Evolutionary conservation across 257 asterid species (phyloP), one percentile per base, ranked within the genome.

Genomic region (Solanum appendiculatum): DNA sequence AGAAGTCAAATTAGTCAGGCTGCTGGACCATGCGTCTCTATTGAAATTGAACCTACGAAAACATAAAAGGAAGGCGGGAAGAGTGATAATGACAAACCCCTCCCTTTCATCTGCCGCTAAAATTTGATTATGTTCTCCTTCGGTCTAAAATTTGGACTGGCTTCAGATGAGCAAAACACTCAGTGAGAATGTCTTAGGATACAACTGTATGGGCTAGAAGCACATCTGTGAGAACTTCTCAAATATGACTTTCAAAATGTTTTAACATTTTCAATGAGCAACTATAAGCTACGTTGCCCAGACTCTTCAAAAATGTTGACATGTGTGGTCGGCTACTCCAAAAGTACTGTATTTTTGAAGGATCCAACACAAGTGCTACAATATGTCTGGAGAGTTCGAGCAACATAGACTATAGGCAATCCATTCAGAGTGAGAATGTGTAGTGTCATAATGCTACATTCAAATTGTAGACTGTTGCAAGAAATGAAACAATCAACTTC

Each of bases 31-130:
- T 20, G 56, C 2, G 1, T 25, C 10, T 12, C 21, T 27, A 66
- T 6, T 13, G 21, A 27, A 27, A 0, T 6, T 2, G 0, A 14
- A 66, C 37, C 2, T 27, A 13, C 0, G 34, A 25, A n/a, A 13
- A 66, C 37, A 66, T 27, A 66, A 16, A 27, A 69, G 40, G 16
- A 69, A 15, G 13, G n/a, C 77, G 31, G 40, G 77, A 31, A 29
- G 40, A 69, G 77, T 31, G 77, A 69, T n/a, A 31, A 69, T 69
- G 13, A 31, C 39, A 69, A 16, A 4, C 12, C 75, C 75, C 39
- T 29, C 39, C 5, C 74, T 9, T 15, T 6, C 75, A 68, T 29
- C 6, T 68, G 20, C 75, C 9, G 36, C 21, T 63, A 63, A 63
- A 63, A n/a, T n/a, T 63, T 63, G 72, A 64, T 25, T 64, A 12